Percentiles rank a stretch among this genome's conserved stretches.
These are phyloP conservation scores for Candida nonsorbophila DNA, from an alignment of 805 yeast species.

Conservation along the genomic window DNA sequence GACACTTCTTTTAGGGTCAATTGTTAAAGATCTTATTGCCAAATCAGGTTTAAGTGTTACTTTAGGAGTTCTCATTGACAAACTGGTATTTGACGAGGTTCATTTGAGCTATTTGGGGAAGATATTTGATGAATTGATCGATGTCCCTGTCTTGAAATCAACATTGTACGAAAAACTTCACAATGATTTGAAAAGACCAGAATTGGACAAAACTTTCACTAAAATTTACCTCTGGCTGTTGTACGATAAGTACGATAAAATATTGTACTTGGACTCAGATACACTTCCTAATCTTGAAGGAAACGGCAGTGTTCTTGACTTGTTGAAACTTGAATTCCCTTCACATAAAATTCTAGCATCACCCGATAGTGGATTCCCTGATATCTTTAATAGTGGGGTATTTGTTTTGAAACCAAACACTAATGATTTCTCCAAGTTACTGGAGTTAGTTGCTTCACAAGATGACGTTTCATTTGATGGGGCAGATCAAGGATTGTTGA, in stretches of 20 bases:
- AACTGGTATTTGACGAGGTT: slow-evolving; percentile 14
- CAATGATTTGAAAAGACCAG: slow-evolving; percentile 44
- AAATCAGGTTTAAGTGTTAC: slow-evolving; percentile 6
- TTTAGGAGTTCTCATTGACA: slow-evolving; percentile 31
- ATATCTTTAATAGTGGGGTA: slow-evolving; percentile 79
- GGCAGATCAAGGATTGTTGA: slow-evolving; percentile 87
- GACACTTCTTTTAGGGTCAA: slow-evolving; percentile 46
- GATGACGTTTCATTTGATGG: slow-evolving; percentile 60
- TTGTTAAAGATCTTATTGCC: slow-evolving; percentile 13
- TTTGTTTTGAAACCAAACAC: slow-evolving; percentile 53
- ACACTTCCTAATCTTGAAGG: slow-evolving; percentile 37
- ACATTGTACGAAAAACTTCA: slow-evolving; percentile 18
- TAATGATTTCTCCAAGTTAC: slow-evolving; percentile 37
- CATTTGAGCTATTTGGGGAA: slow-evolving; percentile 22
- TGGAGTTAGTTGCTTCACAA: slow-evolving; percentile 13
- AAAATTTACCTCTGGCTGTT: slow-evolving; percentile 55
- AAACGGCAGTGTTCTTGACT: slow-evolving; percentile 20
- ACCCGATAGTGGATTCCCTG: slow-evolving; percentile 92
- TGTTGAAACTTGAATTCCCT: slow-evolving; percentile 20
- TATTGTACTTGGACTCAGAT: slow-evolving; percentile 64
- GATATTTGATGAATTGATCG: slow-evolving; percentile 26
- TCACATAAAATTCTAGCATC: slow-evolving; percentile 42
- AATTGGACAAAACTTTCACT: slow-evolving; percentile 47
- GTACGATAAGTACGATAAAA: slow-evolving; percentile 32
- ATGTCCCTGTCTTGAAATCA: slow-evolving; percentile 20